These are phyloP conservation scores for Boletus insuetus DNA, from an alignment of 768 basidiomycete species.

Conservation along the genomic window DNA sequence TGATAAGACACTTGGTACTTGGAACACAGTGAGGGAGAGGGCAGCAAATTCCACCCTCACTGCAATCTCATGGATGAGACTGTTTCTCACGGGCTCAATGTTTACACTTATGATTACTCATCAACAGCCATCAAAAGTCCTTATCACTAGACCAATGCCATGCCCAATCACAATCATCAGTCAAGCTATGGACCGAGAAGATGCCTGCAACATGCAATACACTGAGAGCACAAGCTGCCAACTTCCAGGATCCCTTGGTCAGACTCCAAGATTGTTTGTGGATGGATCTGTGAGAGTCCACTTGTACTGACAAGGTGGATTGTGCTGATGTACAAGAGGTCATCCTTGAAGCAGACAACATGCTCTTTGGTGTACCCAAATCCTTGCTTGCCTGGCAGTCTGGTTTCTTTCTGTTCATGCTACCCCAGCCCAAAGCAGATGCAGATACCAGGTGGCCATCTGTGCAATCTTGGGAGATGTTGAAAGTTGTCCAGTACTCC, in stretches of 20 bases:
- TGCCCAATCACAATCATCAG: too few relatives aligned
- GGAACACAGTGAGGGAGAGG: too few relatives aligned
- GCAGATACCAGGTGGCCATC: slow-evolving; percentile 13
- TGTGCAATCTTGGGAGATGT: slow-evolving; percentile 23
- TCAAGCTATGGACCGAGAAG: slow-evolving; percentile 4
- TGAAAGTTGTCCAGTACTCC: slow-evolving; percentile 56
- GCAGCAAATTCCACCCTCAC: too few relatives aligned
- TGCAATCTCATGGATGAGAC: too few relatives aligned
- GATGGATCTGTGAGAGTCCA: slow-evolving; percentile 53
- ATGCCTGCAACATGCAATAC: background rate
- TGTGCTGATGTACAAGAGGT: slow-evolving; percentile 30
- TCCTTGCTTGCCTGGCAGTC: slow-evolving; percentile 71
- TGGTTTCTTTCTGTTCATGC: slow-evolving; percentile 65
- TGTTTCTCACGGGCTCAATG: too few relatives aligned
- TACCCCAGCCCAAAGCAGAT: slow-evolving; percentile 62
- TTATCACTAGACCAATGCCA: too few relatives aligned
- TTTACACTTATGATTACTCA: too few relatives aligned
- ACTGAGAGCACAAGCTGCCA: background rate
- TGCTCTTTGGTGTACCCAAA: slow-evolving; percentile 71
- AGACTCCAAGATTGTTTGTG: slow-evolving; percentile 59
- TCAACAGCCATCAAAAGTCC: too few relatives aligned
- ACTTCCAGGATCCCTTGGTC: background rate
- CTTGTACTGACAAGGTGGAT: background rate
- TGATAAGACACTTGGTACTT: too few relatives aligned
- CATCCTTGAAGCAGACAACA: slow-evolving; percentile 61